Conservation (phyloP, 805 yeast genomes). For the Ogataea sp. region DNA sequence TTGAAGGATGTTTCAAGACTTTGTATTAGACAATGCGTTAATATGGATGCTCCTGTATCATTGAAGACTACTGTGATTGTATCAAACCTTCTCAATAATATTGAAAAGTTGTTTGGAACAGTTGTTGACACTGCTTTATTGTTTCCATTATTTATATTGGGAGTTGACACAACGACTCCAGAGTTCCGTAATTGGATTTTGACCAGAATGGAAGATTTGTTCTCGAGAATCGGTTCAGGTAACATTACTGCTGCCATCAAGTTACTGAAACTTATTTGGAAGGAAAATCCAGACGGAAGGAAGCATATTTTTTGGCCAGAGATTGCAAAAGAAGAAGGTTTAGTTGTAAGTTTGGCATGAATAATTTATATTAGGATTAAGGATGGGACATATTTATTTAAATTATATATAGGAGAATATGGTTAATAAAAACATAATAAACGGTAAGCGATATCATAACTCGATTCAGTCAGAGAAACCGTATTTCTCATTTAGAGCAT, state of each 20-base stretch:
- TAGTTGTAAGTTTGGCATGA: conserved; percentile 5
- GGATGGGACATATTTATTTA: too few species aligned
- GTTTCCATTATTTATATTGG: conserved; percentile 4
- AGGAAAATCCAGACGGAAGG: conserved; percentile 5
- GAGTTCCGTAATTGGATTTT: conserved; percentile 3
- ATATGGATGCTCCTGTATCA: conserved; percentile 5
- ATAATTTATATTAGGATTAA: too few species aligned
- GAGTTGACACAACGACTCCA: conserved; percentile 3
- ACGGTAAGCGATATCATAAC: conserved; percentile 1
- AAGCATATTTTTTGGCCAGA: conserved; percentile 6
- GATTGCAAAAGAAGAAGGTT: conserved; percentile 1
- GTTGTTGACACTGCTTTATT: conserved; percentile 5
- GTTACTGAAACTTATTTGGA: conserved; percentile 2
- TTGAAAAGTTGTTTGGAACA: conserved; percentile 2
- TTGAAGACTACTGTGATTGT: conserved; percentile 5
- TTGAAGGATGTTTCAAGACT: conserved; percentile 4
- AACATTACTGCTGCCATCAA: conserved; percentile 2
- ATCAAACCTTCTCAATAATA: not conserved
- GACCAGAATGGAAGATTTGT: conserved; percentile 1
- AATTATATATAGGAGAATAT: too few species aligned
- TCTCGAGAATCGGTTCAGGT: conserved; percentile 3
- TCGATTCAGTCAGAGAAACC: conserved; percentile 1
- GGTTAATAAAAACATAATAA: too few species aligned
- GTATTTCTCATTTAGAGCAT: conserved; percentile 12
- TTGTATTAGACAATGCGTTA: conserved; percentile 5